A percentile compares a stretch with the other conserved stretches of the same genome.
Conservation (phyloP, 2,329 filamentous ascomycete genomes). For the Nemania abortiva region DNA sequence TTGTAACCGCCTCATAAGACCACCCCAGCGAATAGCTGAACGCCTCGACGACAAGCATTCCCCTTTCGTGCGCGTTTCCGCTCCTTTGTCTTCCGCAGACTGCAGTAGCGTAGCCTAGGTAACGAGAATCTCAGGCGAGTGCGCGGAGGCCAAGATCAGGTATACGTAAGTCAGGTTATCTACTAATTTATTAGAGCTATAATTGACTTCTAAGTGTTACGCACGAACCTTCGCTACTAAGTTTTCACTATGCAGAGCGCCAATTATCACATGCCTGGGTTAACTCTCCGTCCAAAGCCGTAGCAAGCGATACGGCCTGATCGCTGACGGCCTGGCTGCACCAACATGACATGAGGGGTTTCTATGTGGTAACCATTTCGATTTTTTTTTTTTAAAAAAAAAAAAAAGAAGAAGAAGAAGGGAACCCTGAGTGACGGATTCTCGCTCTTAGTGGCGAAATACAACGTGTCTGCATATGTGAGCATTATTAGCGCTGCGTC, state of each 20-base stretch:
- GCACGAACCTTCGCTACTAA: not conserved
- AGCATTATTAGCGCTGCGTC: conserved; percentile 32
- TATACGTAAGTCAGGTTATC: not conserved
- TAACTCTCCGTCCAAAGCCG: not conserved
- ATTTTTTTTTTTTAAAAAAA: not conserved
- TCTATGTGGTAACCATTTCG: not conserved
- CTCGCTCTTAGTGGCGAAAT: conserved; percentile 40
- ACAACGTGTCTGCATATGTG: conserved; percentile 36
- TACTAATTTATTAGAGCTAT: not conserved
- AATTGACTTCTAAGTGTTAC: not conserved
- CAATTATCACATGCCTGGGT: not conserved
- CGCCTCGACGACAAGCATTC: conserved; percentile 9
- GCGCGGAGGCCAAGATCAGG: not conserved
- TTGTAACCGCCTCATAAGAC: conserved; percentile 2
- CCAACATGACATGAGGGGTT: too few relatives aligned
- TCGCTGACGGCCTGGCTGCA: not conserved
- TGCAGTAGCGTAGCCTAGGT: not conserved
- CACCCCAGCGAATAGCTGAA: conserved; percentile 22
- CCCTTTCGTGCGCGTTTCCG: conserved; percentile 3
- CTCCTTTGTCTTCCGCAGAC: conserved; percentile 2
- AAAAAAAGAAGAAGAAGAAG: not conserved
- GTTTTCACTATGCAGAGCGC: not conserved
- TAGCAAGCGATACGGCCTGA: not conserved
- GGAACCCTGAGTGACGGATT: conserved; percentile 40
- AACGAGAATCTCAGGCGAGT: not conserved